Base-by-base conservation (phyloP, 768 basidiomycete genomes). In the Lactifluus pinguis region DNA sequence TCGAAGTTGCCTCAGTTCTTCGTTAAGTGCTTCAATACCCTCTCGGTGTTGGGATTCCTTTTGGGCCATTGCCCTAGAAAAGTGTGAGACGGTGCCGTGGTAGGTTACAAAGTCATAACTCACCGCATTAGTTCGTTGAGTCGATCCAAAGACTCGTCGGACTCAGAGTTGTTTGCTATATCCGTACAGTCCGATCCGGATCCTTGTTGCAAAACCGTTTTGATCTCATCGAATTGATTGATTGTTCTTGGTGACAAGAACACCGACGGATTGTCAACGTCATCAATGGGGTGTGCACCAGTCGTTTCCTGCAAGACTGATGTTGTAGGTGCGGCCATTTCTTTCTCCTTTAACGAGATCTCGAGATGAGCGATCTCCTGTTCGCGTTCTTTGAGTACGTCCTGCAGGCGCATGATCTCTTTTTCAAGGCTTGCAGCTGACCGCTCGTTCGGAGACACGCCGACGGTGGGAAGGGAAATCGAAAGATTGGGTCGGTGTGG, bases 331-430 rank as follows among this genome's bases (percentile, higher is more conserved):
- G 59, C 21, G 17, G 56, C 57, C 11, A 19, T 47, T 60, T 75
- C 71, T 64, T 72, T 76, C 60, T 74, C 75, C 67, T 75, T 74
- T 61, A 85, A 65, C 19, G 75, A 76, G 42, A 71, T 65, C 69
- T 95, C 94, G 14, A 97, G 79, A 32, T 79, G 72, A 50, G 79
- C 76, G 53, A 98, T 98, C 73, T 98, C 95, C n/a, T 84, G 79
- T 72, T 98, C 95, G 52, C 95, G 82, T 64, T 93, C 89, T 69
- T 85, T 89, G 62, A 98, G 78, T 38, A 93, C 92, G 68, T 93
- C 87, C 72, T 98, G 95, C 48, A 98, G 75, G 60, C 94, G 85
- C 87, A 93, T 94, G 60, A 98, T 92, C 73, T 98, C 95, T 68
- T 89, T 87, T 73, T 97, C 94, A 62, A 97, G 79, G 70, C 93